Base-by-base conservation (phyloP, 139 green algal species). In the Auxenochlorella pyrenoidosa region DNA sequence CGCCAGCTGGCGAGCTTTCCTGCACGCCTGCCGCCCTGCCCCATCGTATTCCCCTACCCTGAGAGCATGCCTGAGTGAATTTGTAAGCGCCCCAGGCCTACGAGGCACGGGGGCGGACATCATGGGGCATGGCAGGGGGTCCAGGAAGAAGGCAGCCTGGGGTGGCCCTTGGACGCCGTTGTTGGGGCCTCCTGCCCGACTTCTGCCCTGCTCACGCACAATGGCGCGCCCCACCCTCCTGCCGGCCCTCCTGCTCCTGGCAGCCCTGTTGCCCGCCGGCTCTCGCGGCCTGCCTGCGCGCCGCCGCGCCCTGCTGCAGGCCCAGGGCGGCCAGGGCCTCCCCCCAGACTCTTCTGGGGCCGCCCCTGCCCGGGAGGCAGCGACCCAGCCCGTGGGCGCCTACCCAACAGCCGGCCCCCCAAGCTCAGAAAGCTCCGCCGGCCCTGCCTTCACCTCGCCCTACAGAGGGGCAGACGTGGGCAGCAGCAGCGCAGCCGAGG, bases 381-480 rank as follows among this genome's bases (percentile, higher is more conserved):
- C 41, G 66, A 19, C 66, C 32, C 32, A n/a, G 30, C 32, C n/a
- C 8, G 66, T 75, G 30, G 32, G 32, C 26, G 59, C 59, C 59
- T 68, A 68, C 59, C 21, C 24, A 5, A 30, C 21, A 15, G 59
- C 34, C 70, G 47, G 32, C 70, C 10, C n/a, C 34, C 41, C 41
- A 36, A 22, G 38, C 41, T 36, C 71, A 34, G 71, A 77, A 18
- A 77, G 71, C 71, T n/a, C 41, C 41, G 28, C 41, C 26, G 73
- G 73, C 73, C 10, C 41, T 0, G 73, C 41, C 40, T 18, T 51
- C 24, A 44, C 47, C 47, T 83, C 76, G 2, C 76, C 76, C 76
- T 83, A 83, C n/a, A 32, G 76, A 47, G 21, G 26, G 36, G 76
- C 76, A 30, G 76, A 83, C n/a, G 76, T 66, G 47, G 76, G 76